phyloP scores from a whole-genome alignment of 2,329 filamentous ascomycete species.

The Aquanectria penicillioides region DNA sequence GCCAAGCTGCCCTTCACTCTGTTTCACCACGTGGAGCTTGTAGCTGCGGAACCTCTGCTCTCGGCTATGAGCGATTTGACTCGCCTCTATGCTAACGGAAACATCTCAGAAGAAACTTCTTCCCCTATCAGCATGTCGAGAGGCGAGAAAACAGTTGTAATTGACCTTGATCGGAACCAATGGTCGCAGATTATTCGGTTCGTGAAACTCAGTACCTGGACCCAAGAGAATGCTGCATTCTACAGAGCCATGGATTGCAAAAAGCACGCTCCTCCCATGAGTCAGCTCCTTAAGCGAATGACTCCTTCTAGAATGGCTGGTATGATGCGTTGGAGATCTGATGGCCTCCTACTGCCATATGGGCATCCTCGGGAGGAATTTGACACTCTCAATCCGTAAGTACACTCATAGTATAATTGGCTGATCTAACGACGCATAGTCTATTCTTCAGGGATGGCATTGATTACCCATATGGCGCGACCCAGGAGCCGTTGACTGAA shows the following conservation, averaged over 20 bases:
- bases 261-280: conserved; percentile 13
- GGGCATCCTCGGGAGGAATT: conserved; percentile 30
- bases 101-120: background rate
- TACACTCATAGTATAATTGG: background rate
- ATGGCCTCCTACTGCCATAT: conserved; percentile 39
- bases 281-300: conserved; percentile 23
- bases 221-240: background rate
- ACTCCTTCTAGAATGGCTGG: conserved; percentile 26
- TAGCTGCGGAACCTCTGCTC: conserved; percentile 7
- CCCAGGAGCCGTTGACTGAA: conserved; percentile 39
- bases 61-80: conserved; percentile 6
- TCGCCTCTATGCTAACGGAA: background rate
- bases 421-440: conserved; percentile 21
- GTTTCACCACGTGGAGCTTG: conserved; percentile 19
- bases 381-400: conserved; percentile 36
- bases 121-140: conserved; percentile 9
- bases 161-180: conserved; percentile 13
- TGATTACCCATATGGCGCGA: conserved; percentile 8
- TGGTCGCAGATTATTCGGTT: conserved; percentile 14
- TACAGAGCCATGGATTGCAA: conserved; percentile 21
- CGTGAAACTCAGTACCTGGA: background rate
- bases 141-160: background rate
- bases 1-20: conserved; percentile 22
- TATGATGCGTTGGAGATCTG: conserved; percentile 29
- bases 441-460: conserved; percentile 21